Evolutionary conservation across 2,329 filamentous ascomycete genomes (phyloP).

Genomic region (Immersiporthe knoxdaviesiana): DNA sequence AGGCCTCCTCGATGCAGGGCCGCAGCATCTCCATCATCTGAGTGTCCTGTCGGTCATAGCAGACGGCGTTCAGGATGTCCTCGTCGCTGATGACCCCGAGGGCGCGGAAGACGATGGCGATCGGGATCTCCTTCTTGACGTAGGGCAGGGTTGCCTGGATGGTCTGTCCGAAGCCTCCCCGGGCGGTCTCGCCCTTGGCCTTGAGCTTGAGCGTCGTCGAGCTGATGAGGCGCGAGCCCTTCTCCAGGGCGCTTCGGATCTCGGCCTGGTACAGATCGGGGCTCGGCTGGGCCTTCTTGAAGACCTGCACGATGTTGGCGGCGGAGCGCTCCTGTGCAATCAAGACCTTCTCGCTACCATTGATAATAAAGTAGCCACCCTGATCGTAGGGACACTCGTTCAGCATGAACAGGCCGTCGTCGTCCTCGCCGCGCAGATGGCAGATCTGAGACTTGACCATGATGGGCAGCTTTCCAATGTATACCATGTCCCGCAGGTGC

Average conservation of each 20-base stretch:
- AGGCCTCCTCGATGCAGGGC: conserved; percentile 95
- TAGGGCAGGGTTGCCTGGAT: conserved; percentile 92
- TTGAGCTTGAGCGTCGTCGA: conserved; percentile 90
- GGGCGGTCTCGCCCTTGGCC: conserved; percentile 78
- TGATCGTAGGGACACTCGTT: conserved; percentile 99
- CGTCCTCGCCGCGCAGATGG: conserved; percentile 79
- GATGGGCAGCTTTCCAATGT: conserved; percentile 93
- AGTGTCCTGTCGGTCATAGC: conserved; percentile 91
- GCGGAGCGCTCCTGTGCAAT: conserved; percentile 98
- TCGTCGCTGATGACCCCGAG: conserved; percentile 96
- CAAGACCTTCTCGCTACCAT: conserved; percentile 96
- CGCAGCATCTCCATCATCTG: conserved; percentile 98
- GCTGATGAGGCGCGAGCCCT: conserved; percentile 92
- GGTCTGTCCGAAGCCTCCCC: conserved; percentile 81
- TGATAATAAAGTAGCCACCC: conserved; percentile 98
- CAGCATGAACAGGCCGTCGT: conserved; percentile 84
- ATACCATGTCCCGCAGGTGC: conserved; percentile 72
- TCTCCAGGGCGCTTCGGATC: conserved; percentile 94
- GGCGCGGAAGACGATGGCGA: conserved; percentile 93
- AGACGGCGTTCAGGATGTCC: conserved; percentile 97
- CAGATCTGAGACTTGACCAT: conserved; percentile 99
- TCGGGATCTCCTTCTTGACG: conserved; percentile 89
- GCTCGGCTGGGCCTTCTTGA: conserved; percentile 94
- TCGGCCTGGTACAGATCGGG: conserved; percentile 93
- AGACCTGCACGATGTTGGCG: conserved; percentile 98